phyloP scores from a whole-genome alignment of 129 eudicot genomes.

The Smallanthus sonchifolius region DNA sequence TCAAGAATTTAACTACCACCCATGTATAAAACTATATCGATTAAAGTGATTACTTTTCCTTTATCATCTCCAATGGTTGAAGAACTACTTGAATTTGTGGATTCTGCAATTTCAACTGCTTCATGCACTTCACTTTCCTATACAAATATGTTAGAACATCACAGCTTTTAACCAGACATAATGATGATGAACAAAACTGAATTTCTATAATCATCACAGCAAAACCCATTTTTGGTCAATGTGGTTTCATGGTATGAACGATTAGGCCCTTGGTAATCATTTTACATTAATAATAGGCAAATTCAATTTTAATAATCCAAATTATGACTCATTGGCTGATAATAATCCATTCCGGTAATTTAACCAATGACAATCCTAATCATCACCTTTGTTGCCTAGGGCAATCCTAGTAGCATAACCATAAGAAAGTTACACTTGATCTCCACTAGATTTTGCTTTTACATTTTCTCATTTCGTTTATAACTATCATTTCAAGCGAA shows the following conservation, averaged over 20 bases:
- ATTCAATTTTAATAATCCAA: too few relatives aligned
- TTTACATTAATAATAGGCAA: too few relatives aligned
- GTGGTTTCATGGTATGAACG: slow-evolving; percentile 6
- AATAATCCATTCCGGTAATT: too few relatives aligned
- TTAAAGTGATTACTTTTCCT: slow-evolving; percentile 21
- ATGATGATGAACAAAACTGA: background rate
- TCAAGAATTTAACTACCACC: background rate
- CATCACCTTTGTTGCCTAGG: too few relatives aligned
- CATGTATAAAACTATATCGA: background rate
- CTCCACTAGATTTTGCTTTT: too few relatives aligned
- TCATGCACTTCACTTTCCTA: slow-evolving; percentile 48
- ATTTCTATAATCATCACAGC: background rate
- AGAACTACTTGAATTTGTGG: slow-evolving; percentile 30
- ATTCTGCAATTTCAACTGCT: slow-evolving; percentile 32
- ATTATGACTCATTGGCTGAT: too few relatives aligned
- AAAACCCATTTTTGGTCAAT: slow-evolving; percentile 15
- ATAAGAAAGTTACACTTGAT: too few relatives aligned
- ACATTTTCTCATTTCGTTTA: too few relatives aligned
- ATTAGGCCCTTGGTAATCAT: background rate
- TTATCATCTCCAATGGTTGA: slow-evolving; percentile 19
- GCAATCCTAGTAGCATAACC: too few relatives aligned
- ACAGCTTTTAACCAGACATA: slow-evolving; percentile 10
- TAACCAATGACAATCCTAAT: too few relatives aligned
- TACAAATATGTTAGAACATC: slow-evolving; percentile 13
- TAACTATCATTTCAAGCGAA: too few relatives aligned